These are phyloP conservation scores for Lasiosphaeria hispida DNA, from an alignment of 495 filamentous ascomycete genomes.

Conservation along the genomic window DNA sequence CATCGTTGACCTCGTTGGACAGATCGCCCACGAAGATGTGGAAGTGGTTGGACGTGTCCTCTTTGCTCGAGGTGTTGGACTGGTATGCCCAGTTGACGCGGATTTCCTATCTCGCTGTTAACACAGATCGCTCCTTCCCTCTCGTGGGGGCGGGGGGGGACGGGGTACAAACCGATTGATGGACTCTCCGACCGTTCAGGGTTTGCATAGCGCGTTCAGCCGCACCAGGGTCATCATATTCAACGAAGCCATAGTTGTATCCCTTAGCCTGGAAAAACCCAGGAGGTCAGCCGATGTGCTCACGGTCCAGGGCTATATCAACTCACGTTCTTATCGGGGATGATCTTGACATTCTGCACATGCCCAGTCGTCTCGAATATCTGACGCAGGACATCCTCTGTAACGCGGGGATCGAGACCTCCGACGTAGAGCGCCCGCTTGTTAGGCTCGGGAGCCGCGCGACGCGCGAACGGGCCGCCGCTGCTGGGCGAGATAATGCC, in stretches of 20 bases:
- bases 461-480: conserved; percentile 77
- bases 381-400: conserved; percentile 93
- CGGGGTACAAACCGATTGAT: conserved; percentile 72
- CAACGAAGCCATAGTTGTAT: conserved; percentile 98
- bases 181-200: conserved; percentile 89
- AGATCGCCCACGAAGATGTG: conserved; percentile 99
- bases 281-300: not conserved
- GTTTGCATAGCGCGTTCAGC: conserved; percentile 97
- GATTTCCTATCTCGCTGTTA: conserved; percentile 72
- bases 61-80: conserved; percentile 90
- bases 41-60: conserved; percentile 98
- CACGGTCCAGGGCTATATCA: not conserved
- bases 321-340: conserved; percentile 96
- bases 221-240: conserved; percentile 95
- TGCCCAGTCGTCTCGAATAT: conserved; percentile 99
- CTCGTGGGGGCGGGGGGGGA: conserved; percentile 1
- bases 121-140: not conserved
- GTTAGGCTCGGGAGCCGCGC: conserved; percentile 95
- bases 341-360: conserved; percentile 98
- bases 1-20: conserved; percentile 98
- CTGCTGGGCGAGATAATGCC: conserved; percentile 80
- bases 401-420: conserved; percentile 90
- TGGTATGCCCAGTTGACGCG: conserved; percentile 99
- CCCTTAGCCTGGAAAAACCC: conserved; percentile 68
- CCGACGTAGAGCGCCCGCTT: conserved; percentile 97